Evolutionary conservation across 495 filamentous ascomycete species (phyloP), one percentile per base, ranked within the genome.

Genomic region (Podospora anserina): DNA sequence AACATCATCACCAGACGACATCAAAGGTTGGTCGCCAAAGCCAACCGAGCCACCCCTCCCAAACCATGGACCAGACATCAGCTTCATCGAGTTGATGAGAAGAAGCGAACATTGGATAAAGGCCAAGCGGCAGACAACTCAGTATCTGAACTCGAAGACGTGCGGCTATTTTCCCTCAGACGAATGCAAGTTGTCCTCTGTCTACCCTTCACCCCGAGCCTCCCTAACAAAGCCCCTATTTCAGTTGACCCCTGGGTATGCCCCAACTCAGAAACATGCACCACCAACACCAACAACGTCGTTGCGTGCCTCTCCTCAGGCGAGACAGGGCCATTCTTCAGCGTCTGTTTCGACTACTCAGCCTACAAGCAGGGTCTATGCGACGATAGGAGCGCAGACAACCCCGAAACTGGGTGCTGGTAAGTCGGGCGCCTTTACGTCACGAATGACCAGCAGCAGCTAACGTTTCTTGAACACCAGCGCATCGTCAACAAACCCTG

Each of bases 401-500:
- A 11, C 7, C 5, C 39, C 13, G 9, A 49, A 49, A 80, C 79
- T 0, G 81, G 80, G 0, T 83, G 81, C 69, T 83, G 80, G 79
- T 81, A 69, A 68, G 69, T 27, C 11, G 74, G 74, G 26, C 16
- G 18, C 49, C 64, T 30, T 59, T 26, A 9, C 18, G 18, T 58
- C 26, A 4, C 32, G 23, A 11, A 11, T 5, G 30, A 30, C 2
- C 1, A 16, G 9, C 3, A 18, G 39, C 7, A 16, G 7, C 60
- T 62, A 30, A 62, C 60, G 15, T 1, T 23, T 23, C 23, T 13
- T 11, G 5, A 6, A 11, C 23, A 30, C 27, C 56, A 73, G 69
- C 65, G 28, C 11, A 26, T 61, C 32, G 2, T 57, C 69, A 0
- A 20, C 53, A 0, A 72, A 65, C 30, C 69, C 65, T 53, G 71